Evolutionary conservation across 192 early-diverging fungal genomes (phyloP), one percentile per base, ranked within the genome.

Genomic region (Mycoemilia scoparia): DNA sequence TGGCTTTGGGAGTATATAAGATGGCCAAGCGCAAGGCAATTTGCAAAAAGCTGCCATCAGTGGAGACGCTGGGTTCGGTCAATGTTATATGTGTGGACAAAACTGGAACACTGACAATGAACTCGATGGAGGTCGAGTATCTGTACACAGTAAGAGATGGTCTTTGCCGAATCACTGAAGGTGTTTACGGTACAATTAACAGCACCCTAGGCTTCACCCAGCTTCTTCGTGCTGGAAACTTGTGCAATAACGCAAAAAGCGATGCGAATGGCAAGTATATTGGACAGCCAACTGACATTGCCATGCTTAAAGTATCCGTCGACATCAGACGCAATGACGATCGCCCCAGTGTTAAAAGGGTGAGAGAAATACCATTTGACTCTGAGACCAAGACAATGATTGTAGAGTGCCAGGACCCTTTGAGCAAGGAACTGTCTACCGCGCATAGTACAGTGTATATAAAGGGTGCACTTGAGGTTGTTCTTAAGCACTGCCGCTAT

Each of bases 81-180:
- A 90, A 82, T 45, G 85, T 91, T 10, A 74, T 97, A 21, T 97
- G 92, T 59, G 81, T 79, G 1, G 92, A 97, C 55, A 97, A 97
- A 61, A 93, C 92, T 21, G 77, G 88, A 16, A 97, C 92, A 1
- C 51, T 97, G 45, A 97, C 92, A 2, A 67, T 85, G 56, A 95
- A 95, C 65, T 74, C 79, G 49, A 92, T 95, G 92, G 84, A 89
- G 9, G 78, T 87, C 19, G 81, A 77, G 29, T 77, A 81, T 21
- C 38, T 86, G 5, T 90, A 80, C 46, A 81, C 86, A 4, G 36
- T 57, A 5, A 43, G 57, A 3, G 48, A 49, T 49, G 65, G 52
- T 9, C 49, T 58, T 16, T 29, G 19, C 36, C 56, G 32, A 4
- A 55, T 51, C 55, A 70, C 57, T 15, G 40, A 26, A 8, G 36